A percentile compares a stretch with the other conserved stretches of the same genome.
Conservation (phyloP, 1,139 yeast species). For the Scheffersomyces lignicola region DNA sequence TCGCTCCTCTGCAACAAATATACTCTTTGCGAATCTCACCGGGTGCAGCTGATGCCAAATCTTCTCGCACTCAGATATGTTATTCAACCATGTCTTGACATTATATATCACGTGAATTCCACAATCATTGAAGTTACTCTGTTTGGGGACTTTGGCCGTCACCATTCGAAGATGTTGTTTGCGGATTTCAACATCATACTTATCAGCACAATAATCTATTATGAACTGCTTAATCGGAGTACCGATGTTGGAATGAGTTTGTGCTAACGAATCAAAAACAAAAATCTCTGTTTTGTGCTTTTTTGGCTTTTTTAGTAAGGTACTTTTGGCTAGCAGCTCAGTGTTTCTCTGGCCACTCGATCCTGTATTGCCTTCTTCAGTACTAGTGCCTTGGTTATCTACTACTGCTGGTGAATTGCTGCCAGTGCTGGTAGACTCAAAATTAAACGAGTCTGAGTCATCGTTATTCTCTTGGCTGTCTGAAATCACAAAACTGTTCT, state of each 20-base stretch:
- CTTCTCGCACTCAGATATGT: slow-evolving; percentile 49
- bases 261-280: slow-evolving; percentile 76
- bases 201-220: slow-evolving; percentile 70
- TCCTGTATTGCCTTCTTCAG: slow-evolving; percentile 3
- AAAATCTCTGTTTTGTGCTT: slow-evolving; percentile 50
- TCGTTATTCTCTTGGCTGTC: slow-evolving; percentile 3
- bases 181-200: slow-evolving; percentile 48
- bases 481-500: neutral
- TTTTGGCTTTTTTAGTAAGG: no score
- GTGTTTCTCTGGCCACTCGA: no score
- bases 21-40: slow-evolving; percentile 9
- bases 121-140: slow-evolving; percentile 89
- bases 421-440: neutral
- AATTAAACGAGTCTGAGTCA: neutral
- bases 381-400: slow-evolving; percentile 2
- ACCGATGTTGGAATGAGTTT: slow-evolving; percentile 54
- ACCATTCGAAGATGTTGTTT: slow-evolving; percentile 43
- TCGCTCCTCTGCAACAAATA: slow-evolving; percentile 35
- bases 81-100: slow-evolving; percentile 60
- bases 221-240: slow-evolving; percentile 62
- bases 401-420: slow-evolving; percentile 1
- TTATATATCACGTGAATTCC: slow-evolving; percentile 91
- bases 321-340: no score
- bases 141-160: slow-evolving; percentile 72
- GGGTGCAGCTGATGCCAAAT: slow-evolving; percentile 42